Evolutionary conservation across 306 rosid species (phyloP).

Genomic region (Fragaria iinumae): DNA sequence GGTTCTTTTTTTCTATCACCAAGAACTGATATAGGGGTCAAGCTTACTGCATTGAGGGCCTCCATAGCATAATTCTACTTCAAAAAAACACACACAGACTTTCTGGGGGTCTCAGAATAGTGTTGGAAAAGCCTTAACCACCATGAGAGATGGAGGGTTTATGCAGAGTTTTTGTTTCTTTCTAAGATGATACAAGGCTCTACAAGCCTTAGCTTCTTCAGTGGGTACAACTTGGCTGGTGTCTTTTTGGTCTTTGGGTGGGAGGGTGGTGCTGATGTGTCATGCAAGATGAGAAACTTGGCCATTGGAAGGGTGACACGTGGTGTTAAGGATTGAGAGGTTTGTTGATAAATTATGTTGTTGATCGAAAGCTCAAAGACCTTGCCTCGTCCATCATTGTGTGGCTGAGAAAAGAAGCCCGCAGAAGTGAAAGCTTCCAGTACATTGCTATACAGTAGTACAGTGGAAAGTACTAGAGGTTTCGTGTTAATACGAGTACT

Average conservation of each 20-base stretch:
- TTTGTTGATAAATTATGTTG: conserved; percentile 23
- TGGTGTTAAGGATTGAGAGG: conserved; percentile 34
- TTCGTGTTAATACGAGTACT: neutral
- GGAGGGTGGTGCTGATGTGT: conserved; percentile 37
- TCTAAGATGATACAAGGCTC: conserved; percentile 23
- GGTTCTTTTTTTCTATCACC: conserved; percentile 56
- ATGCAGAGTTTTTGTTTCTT: conserved; percentile 14
- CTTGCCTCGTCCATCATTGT: conserved; percentile 22
- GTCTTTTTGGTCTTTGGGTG: conserved; percentile 3
- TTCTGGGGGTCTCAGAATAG: conserved; percentile 27
- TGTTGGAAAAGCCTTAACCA: conserved; percentile 26
- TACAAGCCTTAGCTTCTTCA: conserved; percentile 36
- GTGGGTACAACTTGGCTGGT: conserved; percentile 16
- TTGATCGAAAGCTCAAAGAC: conserved; percentile 13
- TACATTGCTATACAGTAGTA: neutral
- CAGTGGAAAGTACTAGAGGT: neutral
- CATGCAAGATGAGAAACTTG: conserved; percentile 25
- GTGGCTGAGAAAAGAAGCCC: conserved; percentile 41
- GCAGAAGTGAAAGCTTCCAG: conserved; percentile 5
- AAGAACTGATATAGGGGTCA: conserved; percentile 77
- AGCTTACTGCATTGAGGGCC: conserved; percentile 84
- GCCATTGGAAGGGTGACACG: conserved; percentile 31
- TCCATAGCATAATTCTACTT: conserved; percentile 75
- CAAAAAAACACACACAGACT: conserved; percentile 6
- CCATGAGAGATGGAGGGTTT: conserved; percentile 27